Base-by-base conservation (phyloP, 345 rosid species). In the Litchi chinensis region DNA sequence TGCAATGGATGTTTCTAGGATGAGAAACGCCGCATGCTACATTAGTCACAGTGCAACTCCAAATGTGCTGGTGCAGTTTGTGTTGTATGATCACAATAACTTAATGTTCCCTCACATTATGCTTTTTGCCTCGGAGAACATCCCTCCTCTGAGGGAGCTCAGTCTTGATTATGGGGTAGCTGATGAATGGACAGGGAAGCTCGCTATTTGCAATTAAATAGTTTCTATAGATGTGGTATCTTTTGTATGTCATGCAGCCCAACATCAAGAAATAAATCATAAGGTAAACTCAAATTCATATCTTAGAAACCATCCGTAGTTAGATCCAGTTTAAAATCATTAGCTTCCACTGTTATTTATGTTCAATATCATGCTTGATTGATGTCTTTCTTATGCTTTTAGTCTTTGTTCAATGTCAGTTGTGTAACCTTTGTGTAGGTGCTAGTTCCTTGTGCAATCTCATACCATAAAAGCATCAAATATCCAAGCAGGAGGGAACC, bases 21-120 rank as follows among this genome's bases (percentile, higher is more conserved):
- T 93, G 97, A 88, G 99, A 87, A 96, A 94, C 79, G 95, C 90
- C 77, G 97, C 99, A 63, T 94, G 97, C 75, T 96, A 96, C 79
- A 87, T 96, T 57, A 93, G 99, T 82, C 98, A 96, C 62, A 91
- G 98, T 85, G 74, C 87, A 63, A 84, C 86, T 82, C 97, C 99
- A 10, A 96, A 96, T 82, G 93, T 93, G 74, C 73, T 94, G 82
- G 97, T 94, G 75, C 99, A 96, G 80, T 85, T 80, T 71, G 95
- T 96, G 50, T 82, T 96, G 57, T 85, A 91, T 86, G 97, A 96
- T 83, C 98, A 94, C 83, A 96, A 88, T 76, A 94, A 90, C 78
- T 71, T 94, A 59, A 93, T 90, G 93, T 94, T 93, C 76, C 99
- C 99, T 73, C 97, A 90, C 64, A 86, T 92, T 73, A 96, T 94